These are phyloP conservation scores for Blastomyces parvus DNA, from an alignment of 2,329 filamentous ascomycete species.

Conservation along the genomic window DNA sequence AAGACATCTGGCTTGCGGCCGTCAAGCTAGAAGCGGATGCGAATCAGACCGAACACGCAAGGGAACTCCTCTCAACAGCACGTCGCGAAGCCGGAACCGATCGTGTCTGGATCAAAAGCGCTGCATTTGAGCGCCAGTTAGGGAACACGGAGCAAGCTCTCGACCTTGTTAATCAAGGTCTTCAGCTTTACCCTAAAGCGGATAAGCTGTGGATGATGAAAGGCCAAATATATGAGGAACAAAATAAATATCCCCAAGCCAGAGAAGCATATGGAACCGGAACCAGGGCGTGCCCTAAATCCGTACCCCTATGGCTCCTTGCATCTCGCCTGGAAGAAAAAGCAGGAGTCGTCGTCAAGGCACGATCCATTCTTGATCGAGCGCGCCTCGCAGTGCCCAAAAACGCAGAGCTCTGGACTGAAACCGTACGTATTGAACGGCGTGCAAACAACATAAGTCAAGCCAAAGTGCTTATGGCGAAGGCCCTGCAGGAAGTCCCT, in stretches of 20 bases:
- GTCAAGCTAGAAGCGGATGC: constrained; percentile 95
- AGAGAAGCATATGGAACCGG: constrained; percentile 83
- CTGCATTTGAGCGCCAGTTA: constrained; percentile 81
- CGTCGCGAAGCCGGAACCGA: constrained; percentile 86
- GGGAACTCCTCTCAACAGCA: constrained; percentile 70
- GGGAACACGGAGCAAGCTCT: constrained; percentile 71
- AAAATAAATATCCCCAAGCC: constrained; percentile 70
- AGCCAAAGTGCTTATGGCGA: constrained; percentile 86
- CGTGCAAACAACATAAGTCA: constrained; percentile 74
- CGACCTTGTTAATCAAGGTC: constrained; percentile 74
- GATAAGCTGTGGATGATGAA: constrained; percentile 98
- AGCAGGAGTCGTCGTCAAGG: constrained; percentile 75
- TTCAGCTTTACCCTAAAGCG: constrained; percentile 75
- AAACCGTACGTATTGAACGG: constrained; percentile 87
- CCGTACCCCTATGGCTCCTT: constrained; percentile 81
- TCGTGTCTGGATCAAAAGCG: constrained; percentile 93
- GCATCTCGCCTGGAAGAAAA: constrained; percentile 82
- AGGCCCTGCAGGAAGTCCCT: constrained; percentile 82
- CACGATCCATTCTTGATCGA: constrained; percentile 84
- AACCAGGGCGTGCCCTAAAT: constrained; percentile 74
- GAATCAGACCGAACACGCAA: constrained; percentile 68
- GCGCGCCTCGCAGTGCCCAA: constrained; percentile 82
- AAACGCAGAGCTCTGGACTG: constrained; percentile 75
- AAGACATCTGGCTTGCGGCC: constrained; percentile 94
- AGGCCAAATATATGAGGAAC: constrained; percentile 87